A percentile compares a stretch with the other conserved stretches of the same genome.
Conservation (phyloP, 176 grass and related monocot genomes). For the Saccharum officinarum region DNA sequence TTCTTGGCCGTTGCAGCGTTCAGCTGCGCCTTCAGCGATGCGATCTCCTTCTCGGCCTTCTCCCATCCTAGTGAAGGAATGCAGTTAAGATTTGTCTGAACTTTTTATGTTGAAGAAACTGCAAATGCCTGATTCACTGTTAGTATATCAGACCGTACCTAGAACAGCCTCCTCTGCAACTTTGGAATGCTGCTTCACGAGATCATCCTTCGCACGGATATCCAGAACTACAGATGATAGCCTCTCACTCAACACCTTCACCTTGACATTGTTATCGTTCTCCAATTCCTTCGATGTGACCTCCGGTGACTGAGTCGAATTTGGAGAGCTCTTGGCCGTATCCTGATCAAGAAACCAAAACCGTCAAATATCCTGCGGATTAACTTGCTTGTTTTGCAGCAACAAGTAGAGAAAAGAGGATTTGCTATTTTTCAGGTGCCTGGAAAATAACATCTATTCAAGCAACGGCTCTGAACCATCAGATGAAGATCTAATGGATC, state of each 20-base stretch:
- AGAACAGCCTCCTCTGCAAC: constrained; percentile 97
- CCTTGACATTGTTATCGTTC: constrained; percentile 39
- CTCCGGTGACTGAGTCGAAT: constrained; percentile 55
- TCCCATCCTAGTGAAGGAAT: constrained; percentile 70
- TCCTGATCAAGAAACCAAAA: constrained; percentile 62
- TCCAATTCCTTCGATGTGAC: constrained; percentile 48
- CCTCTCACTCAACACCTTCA: constrained; percentile 75
- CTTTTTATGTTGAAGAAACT: constrained; percentile 13
- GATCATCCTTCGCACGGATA: constrained; percentile 78
- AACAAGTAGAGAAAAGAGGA: background rate
- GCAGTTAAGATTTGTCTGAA: background rate
- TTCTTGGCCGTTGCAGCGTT: constrained; percentile 55
- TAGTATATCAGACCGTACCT: constrained; percentile 41
- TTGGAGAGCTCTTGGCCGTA: constrained; percentile 51
- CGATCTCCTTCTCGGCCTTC: constrained; percentile 81
- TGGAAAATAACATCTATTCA: too few species aligned
- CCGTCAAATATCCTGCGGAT: constrained; percentile 24
- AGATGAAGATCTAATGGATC: too few species aligned
- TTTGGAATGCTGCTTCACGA: constrained; percentile 90
- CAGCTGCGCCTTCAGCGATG: constrained; percentile 63
- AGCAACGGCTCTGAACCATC: too few species aligned
- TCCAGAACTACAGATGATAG: constrained; percentile 70
- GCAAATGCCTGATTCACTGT: background rate
- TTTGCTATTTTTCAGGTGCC: too few species aligned
- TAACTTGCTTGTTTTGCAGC: constrained; percentile 6